Percentiles rank a stretch among this genome's conserved stretches.
Conservation (phyloP, 352 stramenopile genomes). For the Phytophthora uliginosa region DNA sequence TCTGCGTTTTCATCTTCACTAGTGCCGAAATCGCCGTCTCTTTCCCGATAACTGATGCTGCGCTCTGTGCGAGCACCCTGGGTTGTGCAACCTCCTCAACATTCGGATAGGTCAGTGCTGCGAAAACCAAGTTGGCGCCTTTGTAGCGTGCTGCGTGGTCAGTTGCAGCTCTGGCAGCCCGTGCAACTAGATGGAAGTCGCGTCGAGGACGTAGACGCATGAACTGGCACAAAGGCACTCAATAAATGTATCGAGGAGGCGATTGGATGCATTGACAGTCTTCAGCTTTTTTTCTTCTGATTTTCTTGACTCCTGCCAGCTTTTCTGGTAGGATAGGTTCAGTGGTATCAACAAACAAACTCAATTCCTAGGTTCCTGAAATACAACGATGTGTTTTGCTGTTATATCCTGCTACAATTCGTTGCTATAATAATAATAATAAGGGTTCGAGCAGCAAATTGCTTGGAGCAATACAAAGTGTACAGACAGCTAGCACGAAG, state of each 20-base stretch:
- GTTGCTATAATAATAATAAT: no score
- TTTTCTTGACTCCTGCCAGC: no score
- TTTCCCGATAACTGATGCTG: background rate
- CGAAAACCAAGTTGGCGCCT: background rate
- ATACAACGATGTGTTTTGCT: no score
- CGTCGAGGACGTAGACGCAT: background rate
- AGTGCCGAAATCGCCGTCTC: background rate
- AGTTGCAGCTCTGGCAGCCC: background rate
- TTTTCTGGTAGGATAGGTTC: no score
- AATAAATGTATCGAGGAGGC: background rate
- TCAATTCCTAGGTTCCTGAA: no score
- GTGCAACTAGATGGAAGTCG: background rate
- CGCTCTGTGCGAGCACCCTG: background rate
- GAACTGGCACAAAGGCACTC: background rate
- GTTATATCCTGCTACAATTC: no score
- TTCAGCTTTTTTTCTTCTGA: no score
- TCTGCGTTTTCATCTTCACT: background rate
- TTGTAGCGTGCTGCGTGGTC: background rate
- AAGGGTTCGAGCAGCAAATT: no score
- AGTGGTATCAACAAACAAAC: no score
- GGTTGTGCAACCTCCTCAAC: background rate
- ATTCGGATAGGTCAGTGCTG: background rate
- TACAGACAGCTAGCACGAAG: no score
- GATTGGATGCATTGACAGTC: no score
- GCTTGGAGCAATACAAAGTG: no score